phyloP scores from a whole-genome alignment of 139 green algal genomes.

The Closterium sp. region DNA sequence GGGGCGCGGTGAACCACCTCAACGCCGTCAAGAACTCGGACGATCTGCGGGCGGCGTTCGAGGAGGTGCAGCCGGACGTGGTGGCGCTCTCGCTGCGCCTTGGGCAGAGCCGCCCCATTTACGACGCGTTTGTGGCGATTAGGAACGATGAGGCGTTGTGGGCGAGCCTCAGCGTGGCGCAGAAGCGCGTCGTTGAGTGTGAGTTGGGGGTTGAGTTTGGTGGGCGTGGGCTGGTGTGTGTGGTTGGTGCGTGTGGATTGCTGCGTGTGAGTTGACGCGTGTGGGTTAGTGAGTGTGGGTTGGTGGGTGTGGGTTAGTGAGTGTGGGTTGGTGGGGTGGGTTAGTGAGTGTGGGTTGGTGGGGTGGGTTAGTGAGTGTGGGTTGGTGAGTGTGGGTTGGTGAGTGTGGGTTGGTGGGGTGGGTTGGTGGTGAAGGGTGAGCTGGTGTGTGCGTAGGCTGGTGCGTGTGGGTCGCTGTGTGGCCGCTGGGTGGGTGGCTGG shows the following conservation, averaged over 20 bases:
- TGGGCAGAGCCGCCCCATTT: constrained; percentile 76
- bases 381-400: no score
- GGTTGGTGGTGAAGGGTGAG: no score
- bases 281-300: background rate
- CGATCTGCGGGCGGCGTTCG: constrained; percentile 82
- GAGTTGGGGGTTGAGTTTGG: background rate
- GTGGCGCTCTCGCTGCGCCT: constrained; percentile 83
- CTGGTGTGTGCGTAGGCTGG: background rate
- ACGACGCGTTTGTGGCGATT: constrained; percentile 74
- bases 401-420: no score
- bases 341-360: no score
- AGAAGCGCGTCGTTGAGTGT: constrained; percentile 76
- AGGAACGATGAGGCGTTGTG: constrained; percentile 61
- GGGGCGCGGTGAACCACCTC: constrained; percentile 89
- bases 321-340: no score
- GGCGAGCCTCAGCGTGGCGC: constrained; percentile 66
- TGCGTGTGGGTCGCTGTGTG: background rate
- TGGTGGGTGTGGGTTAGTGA: background rate
- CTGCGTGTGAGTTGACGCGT: background rate
- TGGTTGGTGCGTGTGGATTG: background rate
- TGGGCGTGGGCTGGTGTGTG: background rate
- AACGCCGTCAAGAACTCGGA: constrained; percentile 91
- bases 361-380: no score
- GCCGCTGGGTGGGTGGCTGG: no score
- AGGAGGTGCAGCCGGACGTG: constrained; percentile 86